These are phyloP conservation scores for Fusarium pininemorale DNA, from an alignment of 2,329 filamentous ascomycete genomes.

Conservation along the genomic window DNA sequence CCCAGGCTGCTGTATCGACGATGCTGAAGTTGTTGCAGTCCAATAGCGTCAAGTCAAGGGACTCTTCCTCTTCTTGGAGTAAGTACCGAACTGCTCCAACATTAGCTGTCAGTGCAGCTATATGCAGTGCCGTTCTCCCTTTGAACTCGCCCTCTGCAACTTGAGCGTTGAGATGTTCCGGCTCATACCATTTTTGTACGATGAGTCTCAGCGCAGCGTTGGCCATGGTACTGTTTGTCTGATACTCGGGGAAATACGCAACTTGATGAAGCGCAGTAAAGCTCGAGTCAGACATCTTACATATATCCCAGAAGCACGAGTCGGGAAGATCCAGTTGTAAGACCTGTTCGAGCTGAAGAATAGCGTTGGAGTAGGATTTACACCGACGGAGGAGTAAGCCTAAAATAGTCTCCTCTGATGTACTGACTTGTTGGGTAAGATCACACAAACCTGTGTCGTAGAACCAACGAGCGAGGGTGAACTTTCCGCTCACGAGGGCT, in stretches of 20 bases:
- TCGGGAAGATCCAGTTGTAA: background rate
- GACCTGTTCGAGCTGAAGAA: background rate
- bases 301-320: background rate
- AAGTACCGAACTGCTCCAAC: background rate
- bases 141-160: rapidly evolving
- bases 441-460: background rate
- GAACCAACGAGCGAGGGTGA: background rate
- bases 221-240: background rate
- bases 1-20: background rate
- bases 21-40: background rate
- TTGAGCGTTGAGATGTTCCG: background rate
- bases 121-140: background rate
- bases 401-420: background rate
- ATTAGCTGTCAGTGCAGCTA: background rate
- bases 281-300: background rate
- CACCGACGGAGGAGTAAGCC: background rate
- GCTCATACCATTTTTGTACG: background rate
- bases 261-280: background rate
- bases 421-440: background rate
- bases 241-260: background rate
- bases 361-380: background rate
- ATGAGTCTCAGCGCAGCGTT: background rate
- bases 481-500: background rate
- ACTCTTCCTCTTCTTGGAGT: background rate
- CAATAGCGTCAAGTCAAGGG: rapidly evolving